Evolutionary conservation across 1,139 yeast species (phyloP).

Genomic region (Yamadazyma spencermartinsiae): DNA sequence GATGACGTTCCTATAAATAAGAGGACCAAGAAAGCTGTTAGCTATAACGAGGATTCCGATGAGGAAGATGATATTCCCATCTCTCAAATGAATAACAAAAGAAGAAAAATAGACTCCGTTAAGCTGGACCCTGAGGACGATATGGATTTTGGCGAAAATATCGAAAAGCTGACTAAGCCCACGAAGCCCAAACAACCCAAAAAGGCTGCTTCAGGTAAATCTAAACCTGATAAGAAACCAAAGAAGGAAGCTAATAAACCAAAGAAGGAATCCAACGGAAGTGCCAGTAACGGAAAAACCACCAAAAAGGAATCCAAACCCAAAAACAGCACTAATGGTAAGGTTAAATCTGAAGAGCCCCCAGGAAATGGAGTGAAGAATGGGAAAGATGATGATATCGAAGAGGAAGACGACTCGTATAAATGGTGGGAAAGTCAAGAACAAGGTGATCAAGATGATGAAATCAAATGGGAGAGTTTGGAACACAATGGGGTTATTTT

Average conservation of each 20-base stretch:
- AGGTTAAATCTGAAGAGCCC: background rate
- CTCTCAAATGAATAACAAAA: conserved; percentile 11
- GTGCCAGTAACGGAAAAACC: conserved; percentile 3
- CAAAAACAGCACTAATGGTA: background rate
- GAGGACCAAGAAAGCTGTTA: conserved; percentile 12
- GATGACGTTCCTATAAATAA: conserved; percentile 19
- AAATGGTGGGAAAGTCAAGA: conserved; percentile 89
- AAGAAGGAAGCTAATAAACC: conserved; percentile 4
- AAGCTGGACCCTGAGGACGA: background rate
- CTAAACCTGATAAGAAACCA: conserved; percentile 8
- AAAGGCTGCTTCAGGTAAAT: background rate
- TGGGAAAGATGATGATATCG: conserved; percentile 23
- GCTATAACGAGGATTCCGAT: conserved; percentile 7
- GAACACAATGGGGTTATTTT: conserved; percentile 90
- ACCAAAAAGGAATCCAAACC: conserved; percentile 9
- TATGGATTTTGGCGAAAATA: background rate
- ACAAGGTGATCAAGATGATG: conserved; percentile 60
- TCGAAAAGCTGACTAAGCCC: conserved; percentile 2
- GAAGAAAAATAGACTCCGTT: conserved; percentile 2
- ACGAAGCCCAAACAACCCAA: conserved; percentile 4
- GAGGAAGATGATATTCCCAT: conserved; percentile 18
- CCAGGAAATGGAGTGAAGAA: background rate
- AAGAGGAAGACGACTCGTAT: conserved; percentile 60
- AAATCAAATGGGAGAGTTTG: conserved; percentile 81
- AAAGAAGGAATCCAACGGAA: conserved; percentile 6